Evolutionary conservation across 768 basidiomycete species (phyloP).

Genomic region (Suillus americanus): DNA sequence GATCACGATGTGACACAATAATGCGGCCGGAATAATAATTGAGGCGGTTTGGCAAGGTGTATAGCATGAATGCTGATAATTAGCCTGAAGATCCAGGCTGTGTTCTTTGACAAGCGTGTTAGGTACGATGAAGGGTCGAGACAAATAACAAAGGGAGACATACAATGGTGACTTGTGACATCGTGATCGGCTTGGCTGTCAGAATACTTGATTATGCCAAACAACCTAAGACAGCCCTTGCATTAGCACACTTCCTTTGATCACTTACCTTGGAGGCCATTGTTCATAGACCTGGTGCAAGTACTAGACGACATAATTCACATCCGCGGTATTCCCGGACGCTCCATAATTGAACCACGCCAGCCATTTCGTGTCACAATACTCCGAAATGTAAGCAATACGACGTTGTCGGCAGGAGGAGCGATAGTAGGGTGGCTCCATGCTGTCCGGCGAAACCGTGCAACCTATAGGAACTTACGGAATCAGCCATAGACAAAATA

Average conservation of each 20-base stretch:
- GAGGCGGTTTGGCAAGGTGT: not conserved
- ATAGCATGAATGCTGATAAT: not conserved
- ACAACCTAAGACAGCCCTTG: not conserved
- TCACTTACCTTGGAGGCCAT: not conserved
- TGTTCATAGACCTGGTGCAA: not conserved
- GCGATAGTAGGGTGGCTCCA: not conserved
- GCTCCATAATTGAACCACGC: not conserved
- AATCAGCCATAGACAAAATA: not conserved
- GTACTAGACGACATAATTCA: not conserved
- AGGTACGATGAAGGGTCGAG: not conserved
- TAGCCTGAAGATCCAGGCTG: not conserved
- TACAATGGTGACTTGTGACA: not conserved
- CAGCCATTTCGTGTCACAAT: not conserved
- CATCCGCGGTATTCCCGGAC: not conserved
- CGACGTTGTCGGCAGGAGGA: not conserved
- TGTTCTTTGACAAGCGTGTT: not conserved
- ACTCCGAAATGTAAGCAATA: not conserved
- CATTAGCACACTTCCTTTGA: not conserved
- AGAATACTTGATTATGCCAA: not conserved
- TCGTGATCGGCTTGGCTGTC: not conserved
- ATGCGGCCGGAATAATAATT: not conserved
- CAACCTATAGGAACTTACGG: not conserved
- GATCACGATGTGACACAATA: not conserved
- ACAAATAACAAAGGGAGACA: not conserved
- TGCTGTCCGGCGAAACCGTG: not conserved